Percentiles rank a stretch among this genome's conserved stretches.
These are phyloP conservation scores for Neonectria ditissima DNA, from an alignment of 2,329 filamentous ascomycete genomes.

Conservation along the genomic window DNA sequence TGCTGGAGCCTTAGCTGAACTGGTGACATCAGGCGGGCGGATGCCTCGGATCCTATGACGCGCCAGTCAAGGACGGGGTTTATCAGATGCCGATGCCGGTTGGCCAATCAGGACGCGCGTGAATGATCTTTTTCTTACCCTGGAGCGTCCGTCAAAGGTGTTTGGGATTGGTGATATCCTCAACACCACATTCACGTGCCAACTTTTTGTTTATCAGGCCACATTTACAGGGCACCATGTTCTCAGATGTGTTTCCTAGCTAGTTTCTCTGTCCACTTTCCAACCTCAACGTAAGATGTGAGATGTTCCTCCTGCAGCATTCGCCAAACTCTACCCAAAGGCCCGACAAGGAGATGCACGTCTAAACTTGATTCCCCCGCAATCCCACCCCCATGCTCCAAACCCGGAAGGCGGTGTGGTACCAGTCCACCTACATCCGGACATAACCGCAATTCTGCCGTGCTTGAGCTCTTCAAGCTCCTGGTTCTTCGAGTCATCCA, in stretches of 20 bases:
- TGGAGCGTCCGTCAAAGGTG: slow-evolving; percentile 12
- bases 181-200: not conserved
- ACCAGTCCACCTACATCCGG: slow-evolving; percentile 33
- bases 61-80: slow-evolving; percentile 23
- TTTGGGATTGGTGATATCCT: not conserved
- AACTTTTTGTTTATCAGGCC: not conserved
- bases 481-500: slow-evolving; percentile 27
- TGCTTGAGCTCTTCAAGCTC: slow-evolving; percentile 11
- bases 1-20: slow-evolving; percentile 26
- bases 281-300: not conserved
- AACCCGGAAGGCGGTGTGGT: slow-evolving; percentile 40
- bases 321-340: not conserved
- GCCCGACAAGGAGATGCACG: slow-evolving; percentile 1
- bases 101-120: slow-evolving; percentile 33
- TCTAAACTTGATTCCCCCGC: slow-evolving; percentile 8
- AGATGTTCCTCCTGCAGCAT: not conserved
- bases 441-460: slow-evolving; percentile 35
- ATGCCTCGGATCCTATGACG: slow-evolving; percentile 43
- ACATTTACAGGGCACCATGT: not conserved
- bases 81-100: slow-evolving; percentile 24
- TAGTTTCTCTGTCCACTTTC: not conserved
- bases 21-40: slow-evolving; percentile 42
- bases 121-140: slow-evolving; percentile 30
- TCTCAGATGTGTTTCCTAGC: no score
- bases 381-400: slow-evolving; percentile 1